Conservation (phyloP, 805 yeast species). For the Tetrapisispora iriomotensis region DNA sequence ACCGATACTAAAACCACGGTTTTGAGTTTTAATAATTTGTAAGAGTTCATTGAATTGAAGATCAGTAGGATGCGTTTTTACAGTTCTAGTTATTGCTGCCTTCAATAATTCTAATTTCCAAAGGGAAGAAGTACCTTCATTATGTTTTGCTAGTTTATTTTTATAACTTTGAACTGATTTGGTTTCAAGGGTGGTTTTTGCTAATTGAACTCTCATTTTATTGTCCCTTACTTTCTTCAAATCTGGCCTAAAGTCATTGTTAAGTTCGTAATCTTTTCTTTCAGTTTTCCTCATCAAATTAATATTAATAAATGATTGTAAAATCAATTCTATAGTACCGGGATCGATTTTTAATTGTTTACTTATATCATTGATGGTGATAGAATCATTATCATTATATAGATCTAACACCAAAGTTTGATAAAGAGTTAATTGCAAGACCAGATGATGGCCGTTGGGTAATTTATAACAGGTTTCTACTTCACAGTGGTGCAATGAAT, state of each 20-base stretch:
- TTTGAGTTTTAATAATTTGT: conserved; percentile 8
- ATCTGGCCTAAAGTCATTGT: conserved; percentile 18
- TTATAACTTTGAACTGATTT: background rate
- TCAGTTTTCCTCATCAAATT: conserved; percentile 8
- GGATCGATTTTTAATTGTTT: conserved; percentile 4
- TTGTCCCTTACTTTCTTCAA: conserved; percentile 13
- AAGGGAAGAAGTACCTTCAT: conserved; percentile 17
- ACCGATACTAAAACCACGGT: conserved; percentile 23
- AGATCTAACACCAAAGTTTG: conserved; percentile 21
- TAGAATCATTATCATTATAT: conserved; percentile 14
- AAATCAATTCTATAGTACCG: conserved; percentile 5
- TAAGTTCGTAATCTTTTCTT: conserved; percentile 8
- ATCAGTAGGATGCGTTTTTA: conserved; percentile 13
- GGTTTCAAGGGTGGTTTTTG: conserved; percentile 1
- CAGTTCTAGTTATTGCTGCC: conserved; percentile 19
- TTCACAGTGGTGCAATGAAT: conserved; percentile 24
- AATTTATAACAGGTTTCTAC: conserved; percentile 15
- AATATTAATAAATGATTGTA: conserved; percentile 16
- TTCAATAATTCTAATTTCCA: conserved; percentile 24
- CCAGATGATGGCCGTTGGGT: conserved; percentile 8
- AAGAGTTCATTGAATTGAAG: conserved; percentile 8
- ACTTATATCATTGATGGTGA: conserved; percentile 8
- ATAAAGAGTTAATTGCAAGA: conserved; percentile 18
- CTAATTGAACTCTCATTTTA: conserved; percentile 14
- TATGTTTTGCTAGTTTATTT: conserved; percentile 4